Base-by-base conservation (phyloP, 257 asterid species). In the Ilex aquifolium region DNA sequence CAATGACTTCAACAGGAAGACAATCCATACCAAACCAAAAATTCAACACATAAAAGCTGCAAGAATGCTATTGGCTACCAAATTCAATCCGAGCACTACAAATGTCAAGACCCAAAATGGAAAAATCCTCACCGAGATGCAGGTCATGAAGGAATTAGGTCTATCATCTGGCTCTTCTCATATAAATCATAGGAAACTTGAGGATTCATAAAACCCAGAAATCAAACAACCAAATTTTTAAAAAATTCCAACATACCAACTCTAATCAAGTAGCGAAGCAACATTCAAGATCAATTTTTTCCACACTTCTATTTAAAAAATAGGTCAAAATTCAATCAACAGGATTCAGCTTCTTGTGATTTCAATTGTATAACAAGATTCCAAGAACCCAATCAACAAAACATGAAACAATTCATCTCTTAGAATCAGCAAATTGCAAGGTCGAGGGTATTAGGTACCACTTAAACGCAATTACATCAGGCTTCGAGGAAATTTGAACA, bases 1-100 rank as follows among this genome's bases (percentile, higher is more conserved):
- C 97, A 60, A 90, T 80, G 39, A 90, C 95, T 87, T 90, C 95
- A 69, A 90, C 95, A 2, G 97, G 97, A 76, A 90, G 90, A 75
- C 67, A 61, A 72, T 90, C 56, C 29, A 65, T 64, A 62, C 69
- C 61, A 74, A 32, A 36, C 31, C 75, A 67, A 32, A 56, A 64
- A 66, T 52, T 32, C 63, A 58, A 65, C 64, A 50, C 6, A 51
- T 30, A 61, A 31, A 64, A 50, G 27, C 46, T 46, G 32, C 55
- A 29, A 53, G 27, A 52, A 9, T 56, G 70, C 76, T 58, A 62
- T 21, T 68, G 44, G 56, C 71, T 69, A 67, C 73, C 40, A 60
- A 65, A 65, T 62, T 55, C 69, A 75, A 57, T 65, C 64, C 40
- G 52, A 61, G 61, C 61, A 60, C 72, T 13, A 49, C 46, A 56